A percentile compares a stretch with the other conserved stretches of the same genome.
Conservation (phyloP, 2,329 filamentous ascomycete species). For the Dothideomycetidae sp. region DNA sequence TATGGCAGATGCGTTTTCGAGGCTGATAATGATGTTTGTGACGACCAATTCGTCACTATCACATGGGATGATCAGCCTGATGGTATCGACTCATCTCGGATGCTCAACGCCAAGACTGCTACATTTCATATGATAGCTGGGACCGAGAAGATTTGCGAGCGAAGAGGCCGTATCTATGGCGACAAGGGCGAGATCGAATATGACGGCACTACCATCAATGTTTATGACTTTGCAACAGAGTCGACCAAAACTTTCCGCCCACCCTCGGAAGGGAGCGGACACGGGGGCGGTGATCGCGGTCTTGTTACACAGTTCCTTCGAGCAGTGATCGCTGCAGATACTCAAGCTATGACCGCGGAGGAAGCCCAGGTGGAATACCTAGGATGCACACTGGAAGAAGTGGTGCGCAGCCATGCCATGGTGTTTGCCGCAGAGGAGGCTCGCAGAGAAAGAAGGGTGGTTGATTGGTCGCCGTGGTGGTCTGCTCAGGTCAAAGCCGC, state of each 20-base stretch:
- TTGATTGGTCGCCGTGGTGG: slow-evolving; percentile 74
- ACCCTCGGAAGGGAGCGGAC: slow-evolving; percentile 36
- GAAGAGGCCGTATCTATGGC: slow-evolving; percentile 75
- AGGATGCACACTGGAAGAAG: slow-evolving; percentile 74
- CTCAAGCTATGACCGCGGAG: slow-evolving; percentile 48
- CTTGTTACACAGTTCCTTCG: slow-evolving; percentile 69
- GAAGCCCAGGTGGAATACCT: slow-evolving; percentile 62
- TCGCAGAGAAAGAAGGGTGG: slow-evolving; percentile 50
- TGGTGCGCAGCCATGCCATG: slow-evolving; percentile 76
- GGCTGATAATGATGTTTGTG: slow-evolving; percentile 80
- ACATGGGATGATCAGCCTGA: slow-evolving; percentile 55
- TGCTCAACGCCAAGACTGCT: slow-evolving; percentile 62
- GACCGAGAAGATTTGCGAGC: slow-evolving; percentile 72
- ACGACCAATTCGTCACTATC: slow-evolving; percentile 82
- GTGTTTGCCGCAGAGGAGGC: slow-evolving; percentile 93
- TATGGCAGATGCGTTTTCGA: slow-evolving; percentile 95
- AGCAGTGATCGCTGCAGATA: slow-evolving; percentile 68
- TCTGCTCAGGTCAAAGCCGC: slow-evolving; percentile 33
- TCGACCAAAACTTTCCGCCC: slow-evolving; percentile 45
- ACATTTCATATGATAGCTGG: slow-evolving; percentile 90
- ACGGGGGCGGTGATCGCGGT: slow-evolving; percentile 68
- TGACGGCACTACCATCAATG: slow-evolving; percentile 61
- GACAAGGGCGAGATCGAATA: slow-evolving; percentile 74
- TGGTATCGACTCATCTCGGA: slow-evolving; percentile 9
- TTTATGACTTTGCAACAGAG: slow-evolving; percentile 56